phyloP scores from a whole-genome alignment of 495 filamentous ascomycete species.

The Daldinia grandis region DNA sequence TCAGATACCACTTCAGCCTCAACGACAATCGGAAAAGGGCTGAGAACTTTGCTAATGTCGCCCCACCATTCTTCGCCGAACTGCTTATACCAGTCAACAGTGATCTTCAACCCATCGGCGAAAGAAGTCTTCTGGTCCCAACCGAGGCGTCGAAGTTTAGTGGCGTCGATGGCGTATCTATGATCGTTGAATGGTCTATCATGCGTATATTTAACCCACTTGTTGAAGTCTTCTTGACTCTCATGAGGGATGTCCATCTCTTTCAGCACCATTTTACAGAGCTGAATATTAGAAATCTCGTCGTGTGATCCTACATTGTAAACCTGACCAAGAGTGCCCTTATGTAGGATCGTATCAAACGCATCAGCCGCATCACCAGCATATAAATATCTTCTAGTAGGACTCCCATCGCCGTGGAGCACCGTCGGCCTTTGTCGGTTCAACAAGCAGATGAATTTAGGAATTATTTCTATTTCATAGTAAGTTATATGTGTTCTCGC shows the following conservation, averaged over 20 bases:
- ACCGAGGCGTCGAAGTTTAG: conserved; percentile 69
- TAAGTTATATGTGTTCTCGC: conserved; percentile 3
- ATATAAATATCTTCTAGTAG: conserved; percentile 73
- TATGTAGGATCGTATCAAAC: conserved; percentile 79
- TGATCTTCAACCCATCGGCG: conserved; percentile 66
- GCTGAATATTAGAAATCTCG: conserved; percentile 69
- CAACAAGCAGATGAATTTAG: conserved; percentile 75
- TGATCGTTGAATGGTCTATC: conserved; percentile 80
- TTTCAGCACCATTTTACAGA: conserved; percentile 66
- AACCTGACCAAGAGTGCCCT: conserved; percentile 68
- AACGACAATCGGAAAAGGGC: conserved; percentile 65
- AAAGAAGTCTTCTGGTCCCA: conserved; percentile 72
- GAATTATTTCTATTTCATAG: conserved; percentile 69
- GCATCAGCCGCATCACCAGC: conserved; percentile 78
- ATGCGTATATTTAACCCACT: conserved; percentile 69
- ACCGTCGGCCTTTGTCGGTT: conserved; percentile 64
- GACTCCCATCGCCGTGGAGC: conserved; percentile 74
- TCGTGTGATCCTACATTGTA: conserved; percentile 78
- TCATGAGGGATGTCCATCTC: conserved; percentile 57
- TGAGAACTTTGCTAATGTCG: conserved; percentile 70
- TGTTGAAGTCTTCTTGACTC: conserved; percentile 53
- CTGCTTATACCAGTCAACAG: conserved; percentile 73
- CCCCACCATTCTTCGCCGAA: conserved; percentile 76
- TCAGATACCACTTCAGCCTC: conserved; percentile 60
- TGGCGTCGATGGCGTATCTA: conserved; percentile 72